Evolutionary conservation across 257 asterid species (phyloP).

Genomic region (Jacaranda mimosifolia): DNA sequence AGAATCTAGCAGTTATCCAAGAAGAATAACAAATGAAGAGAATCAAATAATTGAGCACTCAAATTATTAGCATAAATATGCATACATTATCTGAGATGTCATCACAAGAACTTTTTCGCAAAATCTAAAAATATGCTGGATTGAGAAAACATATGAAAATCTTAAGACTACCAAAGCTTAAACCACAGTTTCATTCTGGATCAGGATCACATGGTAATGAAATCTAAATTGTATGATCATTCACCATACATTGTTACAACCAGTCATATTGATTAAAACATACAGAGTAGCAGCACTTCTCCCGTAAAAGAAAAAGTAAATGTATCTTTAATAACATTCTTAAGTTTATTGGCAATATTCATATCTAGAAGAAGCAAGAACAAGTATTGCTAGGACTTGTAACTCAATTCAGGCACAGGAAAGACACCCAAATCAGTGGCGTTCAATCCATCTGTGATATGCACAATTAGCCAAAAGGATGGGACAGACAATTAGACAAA

Average conservation of each 20-base stretch:
- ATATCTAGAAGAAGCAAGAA: neutral
- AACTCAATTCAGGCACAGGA: neutral
- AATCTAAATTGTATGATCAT: neutral
- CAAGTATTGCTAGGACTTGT: neutral
- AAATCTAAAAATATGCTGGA: slow-evolving; percentile 12
- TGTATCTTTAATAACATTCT: neutral
- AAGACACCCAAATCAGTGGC: neutral
- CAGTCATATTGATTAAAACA: neutral
- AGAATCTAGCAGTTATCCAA: no score
- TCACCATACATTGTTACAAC: slow-evolving; percentile 1
- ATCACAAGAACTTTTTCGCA: no score
- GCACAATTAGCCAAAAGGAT: slow-evolving; percentile 1
- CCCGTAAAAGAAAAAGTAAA: neutral
- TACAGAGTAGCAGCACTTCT: neutral
- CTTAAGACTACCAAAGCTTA: neutral
- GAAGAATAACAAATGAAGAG: no score
- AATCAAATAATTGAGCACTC: no score
- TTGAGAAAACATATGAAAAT: neutral
- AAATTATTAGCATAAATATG: no score
- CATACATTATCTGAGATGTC: no score
- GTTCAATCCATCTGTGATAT: neutral
- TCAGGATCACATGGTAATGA: neutral
- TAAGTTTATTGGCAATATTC: neutral
- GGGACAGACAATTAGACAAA: neutral
- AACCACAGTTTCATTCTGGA: neutral